Base-by-base conservation (phyloP, 768 basidiomycete genomes). In the Leccinum broughii region DNA sequence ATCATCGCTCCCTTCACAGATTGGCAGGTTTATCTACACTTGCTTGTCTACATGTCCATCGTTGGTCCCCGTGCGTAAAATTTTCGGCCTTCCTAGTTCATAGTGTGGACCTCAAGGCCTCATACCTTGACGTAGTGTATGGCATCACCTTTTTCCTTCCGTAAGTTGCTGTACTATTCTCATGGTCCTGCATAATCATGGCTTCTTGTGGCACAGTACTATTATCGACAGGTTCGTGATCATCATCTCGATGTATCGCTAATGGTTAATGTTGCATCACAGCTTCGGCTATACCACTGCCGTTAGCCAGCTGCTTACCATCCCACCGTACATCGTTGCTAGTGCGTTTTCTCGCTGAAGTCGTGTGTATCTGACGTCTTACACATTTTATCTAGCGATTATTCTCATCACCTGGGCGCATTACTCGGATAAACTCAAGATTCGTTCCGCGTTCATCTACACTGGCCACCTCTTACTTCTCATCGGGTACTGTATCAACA, bases 91-190 rank as follows among this genome's bases (percentile, higher is more conserved):
- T 34, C 22, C 9, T 34, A 9, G 44, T 46, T 20, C 20, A 20
- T 11, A 4, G 10, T 11, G n/a, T 46, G n/a, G 44, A 10, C 11
- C 44, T 46, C 20, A 46, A 10, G 44, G 20, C 11, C 44, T 46
- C 20, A 46, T 46, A 46, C 20, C 20, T 20, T 46, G 44, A 20
- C 35, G 11, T 44, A 88, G 87, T 88, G 3, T 88, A 85, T 64
- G 88, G 87, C 2, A 87, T 88, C 50, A 87, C 88, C 0, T 74
- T 88, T 30, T 90, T 90, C 77, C 73, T 89, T 34, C 87, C 87
- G 84, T 88, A 68, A 66, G 87, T 79, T 3, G 22, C 8, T 39
- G 55, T 24, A 1, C 13, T 41, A 20, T 20, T 50, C n/a, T 46
- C 44, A 11, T 46, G 20, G 44, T 20, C 20, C 44, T 20, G 6